phyloP scores from a whole-genome alignment of 164 flowering plant species.

The Macadamia integrifolia region DNA sequence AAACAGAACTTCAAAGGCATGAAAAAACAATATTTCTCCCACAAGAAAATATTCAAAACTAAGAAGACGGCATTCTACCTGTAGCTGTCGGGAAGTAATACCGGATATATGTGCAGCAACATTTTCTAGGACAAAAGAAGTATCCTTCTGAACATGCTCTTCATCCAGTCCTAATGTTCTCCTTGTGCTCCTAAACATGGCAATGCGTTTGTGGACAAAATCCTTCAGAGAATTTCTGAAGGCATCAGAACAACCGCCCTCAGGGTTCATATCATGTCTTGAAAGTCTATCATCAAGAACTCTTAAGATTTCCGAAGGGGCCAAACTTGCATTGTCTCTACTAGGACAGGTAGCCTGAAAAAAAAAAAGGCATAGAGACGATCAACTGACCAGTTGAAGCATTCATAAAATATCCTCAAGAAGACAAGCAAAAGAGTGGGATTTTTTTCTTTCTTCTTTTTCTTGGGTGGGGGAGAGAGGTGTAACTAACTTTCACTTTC shows the following conservation, averaged over 20 bases:
- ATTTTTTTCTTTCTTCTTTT: too few species aligned
- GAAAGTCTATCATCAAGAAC: slow-evolving; percentile 30
- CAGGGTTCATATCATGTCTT: slow-evolving; percentile 28
- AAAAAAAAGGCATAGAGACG: not conserved
- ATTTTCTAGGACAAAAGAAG: slow-evolving; percentile 18
- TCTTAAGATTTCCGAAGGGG: slow-evolving; percentile 38
- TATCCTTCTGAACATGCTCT: slow-evolving; percentile 15
- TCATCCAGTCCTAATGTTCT: slow-evolving; percentile 27
- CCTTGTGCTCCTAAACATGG: slow-evolving; percentile 20
- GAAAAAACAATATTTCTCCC: too few species aligned
- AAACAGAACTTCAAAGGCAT: too few species aligned
- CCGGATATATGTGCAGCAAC: slow-evolving; percentile 55
- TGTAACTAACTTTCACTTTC: slow-evolving; percentile 58
- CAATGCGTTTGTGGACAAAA: slow-evolving; percentile 31
- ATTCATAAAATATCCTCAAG: not conserved
- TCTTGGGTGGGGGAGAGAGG: not conserved
- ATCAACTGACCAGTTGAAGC: not conserved
- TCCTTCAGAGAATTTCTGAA: slow-evolving; percentile 35
- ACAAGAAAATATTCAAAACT: not conserved
- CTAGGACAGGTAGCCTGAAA: slow-evolving; percentile 82
- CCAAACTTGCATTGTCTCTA: slow-evolving; percentile 26
- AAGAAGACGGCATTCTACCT: slow-evolving; percentile 35
- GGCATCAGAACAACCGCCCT: slow-evolving; percentile 47
- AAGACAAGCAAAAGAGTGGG: not conserved
- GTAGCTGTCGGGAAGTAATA: slow-evolving; percentile 57